Evolutionary conservation across 306 rosid genomes (phyloP), one percentile per base, ranked within the genome.

Genomic region (Cicer chorassanicum): DNA sequence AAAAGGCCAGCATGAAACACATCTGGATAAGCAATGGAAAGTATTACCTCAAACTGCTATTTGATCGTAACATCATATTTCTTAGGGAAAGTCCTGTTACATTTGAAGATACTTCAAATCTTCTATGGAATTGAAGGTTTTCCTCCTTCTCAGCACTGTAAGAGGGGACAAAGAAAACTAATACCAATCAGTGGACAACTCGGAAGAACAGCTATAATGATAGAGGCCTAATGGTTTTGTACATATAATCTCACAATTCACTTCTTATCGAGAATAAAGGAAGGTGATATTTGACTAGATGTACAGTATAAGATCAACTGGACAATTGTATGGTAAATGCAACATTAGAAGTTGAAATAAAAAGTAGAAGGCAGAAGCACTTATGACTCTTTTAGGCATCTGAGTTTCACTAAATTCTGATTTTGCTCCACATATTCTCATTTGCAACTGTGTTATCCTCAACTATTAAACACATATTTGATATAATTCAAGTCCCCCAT

Each of bases 91-190:
- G 79, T 68, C 96, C 91, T 1, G 86, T 80, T 49, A 74, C 89
- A 87, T 87, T 92, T 39, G 96, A 80, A 48, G 90, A 71, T 6
- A 68, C 84, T 40, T 95, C 99, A 76, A 86, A 80, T 80, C 84
- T 89, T 72, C 79, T 83, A 21, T 83, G 92, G 78, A 90, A 82
- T 80, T 84, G 97, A 76, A 85, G 89, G 80, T 76, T 85, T 68
- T 92, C 98, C 70, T 90, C 99, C 82, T 82, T 95, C 82, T 95
- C 99, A 59, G 76, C 63, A 68, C 98, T 95, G 87, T 69, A 54
- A 70, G 75, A 80, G 62, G 45, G 72, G 74, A 51, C 64, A 57
- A 50, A 65, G 76, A 68, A 56, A 64, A 70, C 74, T 59, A 75
- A 79, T 59, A 80, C 7, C 62, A 44, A 68, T 70, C 69, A 74